Conservation (phyloP, 2,329 filamentous ascomycete species). For the Penicillium griseofulvum region DNA sequence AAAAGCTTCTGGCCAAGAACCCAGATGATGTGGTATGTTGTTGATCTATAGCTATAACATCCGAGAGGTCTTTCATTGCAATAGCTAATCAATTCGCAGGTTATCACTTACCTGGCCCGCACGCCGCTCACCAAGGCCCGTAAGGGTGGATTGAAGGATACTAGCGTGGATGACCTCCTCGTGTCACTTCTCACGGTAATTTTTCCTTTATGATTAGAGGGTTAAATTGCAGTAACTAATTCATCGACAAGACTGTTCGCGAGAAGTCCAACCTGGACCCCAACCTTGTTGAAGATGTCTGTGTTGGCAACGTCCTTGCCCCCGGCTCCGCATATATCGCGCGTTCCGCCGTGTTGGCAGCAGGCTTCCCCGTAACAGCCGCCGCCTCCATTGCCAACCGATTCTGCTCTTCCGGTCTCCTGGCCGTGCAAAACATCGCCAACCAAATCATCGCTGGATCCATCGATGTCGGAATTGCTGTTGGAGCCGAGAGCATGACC, state of each 20-base stretch:
- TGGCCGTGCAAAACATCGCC: conserved; percentile 86
- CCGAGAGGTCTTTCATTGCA: not conserved
- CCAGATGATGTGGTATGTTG: conserved; percentile 41
- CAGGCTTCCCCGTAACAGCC: conserved; percentile 77
- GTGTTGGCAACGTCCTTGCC: conserved; percentile 82
- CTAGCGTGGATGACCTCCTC: conserved; percentile 36
- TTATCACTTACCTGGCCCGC: conserved; percentile 41
- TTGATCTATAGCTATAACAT: not conserved
- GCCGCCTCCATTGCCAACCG: conserved; percentile 81
- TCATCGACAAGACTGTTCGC: conserved; percentile 58
- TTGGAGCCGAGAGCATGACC: conserved; percentile 92
- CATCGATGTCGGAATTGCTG: conserved; percentile 87
- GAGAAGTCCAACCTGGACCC: conserved; percentile 84
- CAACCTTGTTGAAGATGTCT: conserved; percentile 80
- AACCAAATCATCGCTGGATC: conserved; percentile 86
- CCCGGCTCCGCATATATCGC: conserved; percentile 86
- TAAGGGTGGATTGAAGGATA: conserved; percentile 43
- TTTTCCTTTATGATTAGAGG: not conserved
- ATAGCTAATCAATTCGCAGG: conserved; percentile 25
- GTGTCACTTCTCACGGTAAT: conserved; percentile 39
- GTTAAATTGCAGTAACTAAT: not conserved
- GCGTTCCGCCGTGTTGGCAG: conserved; percentile 79
- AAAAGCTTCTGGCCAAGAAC: conserved; percentile 36
- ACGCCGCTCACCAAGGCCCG: conserved; percentile 42
- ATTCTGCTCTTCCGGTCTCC: conserved; percentile 85